Evolutionary conservation across 2,329 filamentous ascomycete genomes (phyloP).

Genomic region (Mollisia scopiformis): DNA sequence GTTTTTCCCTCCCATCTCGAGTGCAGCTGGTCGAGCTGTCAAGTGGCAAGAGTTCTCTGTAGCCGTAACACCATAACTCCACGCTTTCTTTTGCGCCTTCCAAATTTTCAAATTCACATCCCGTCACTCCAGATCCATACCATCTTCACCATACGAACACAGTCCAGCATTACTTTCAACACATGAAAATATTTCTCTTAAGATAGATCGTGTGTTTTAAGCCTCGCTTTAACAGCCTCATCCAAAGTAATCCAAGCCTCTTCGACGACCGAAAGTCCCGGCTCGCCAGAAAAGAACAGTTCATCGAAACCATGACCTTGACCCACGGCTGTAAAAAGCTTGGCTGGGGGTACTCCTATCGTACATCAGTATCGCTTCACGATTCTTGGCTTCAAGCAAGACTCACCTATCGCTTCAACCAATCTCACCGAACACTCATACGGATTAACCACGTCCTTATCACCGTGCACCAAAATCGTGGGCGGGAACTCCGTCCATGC

Average conservation of each 20-base stretch:
- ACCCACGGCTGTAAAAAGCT: background rate
- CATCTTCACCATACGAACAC: too few species aligned
- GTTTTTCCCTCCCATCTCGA: too few species aligned
- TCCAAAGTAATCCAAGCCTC: constrained; percentile 4
- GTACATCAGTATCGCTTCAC: background rate
- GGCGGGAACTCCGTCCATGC: constrained; percentile 8
- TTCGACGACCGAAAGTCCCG: constrained; percentile 1
- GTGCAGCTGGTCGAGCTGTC: too few species aligned
- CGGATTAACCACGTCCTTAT: constrained; percentile 7
- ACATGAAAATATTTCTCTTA: too few species aligned
- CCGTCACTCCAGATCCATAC: too few species aligned
- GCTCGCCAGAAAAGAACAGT: constrained; percentile 1
- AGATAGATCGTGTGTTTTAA: background rate
- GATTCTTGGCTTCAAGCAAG: background rate
- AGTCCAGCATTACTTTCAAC: too few species aligned
- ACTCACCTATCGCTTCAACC: constrained; percentile 6
- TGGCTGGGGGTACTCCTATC: constrained; percentile 1
- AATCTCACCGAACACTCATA: background rate
- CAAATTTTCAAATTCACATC: too few species aligned
- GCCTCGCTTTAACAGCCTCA: constrained; percentile 1
- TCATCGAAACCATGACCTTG: constrained; percentile 6
- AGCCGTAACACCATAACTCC: too few species aligned
- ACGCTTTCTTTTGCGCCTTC: too few species aligned
- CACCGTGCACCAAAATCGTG: constrained; percentile 14
- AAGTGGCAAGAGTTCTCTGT: too few species aligned